Evolutionary conservation across 2,329 filamentous ascomycete species (phyloP).

Genomic region (Remersonia thermophila): DNA sequence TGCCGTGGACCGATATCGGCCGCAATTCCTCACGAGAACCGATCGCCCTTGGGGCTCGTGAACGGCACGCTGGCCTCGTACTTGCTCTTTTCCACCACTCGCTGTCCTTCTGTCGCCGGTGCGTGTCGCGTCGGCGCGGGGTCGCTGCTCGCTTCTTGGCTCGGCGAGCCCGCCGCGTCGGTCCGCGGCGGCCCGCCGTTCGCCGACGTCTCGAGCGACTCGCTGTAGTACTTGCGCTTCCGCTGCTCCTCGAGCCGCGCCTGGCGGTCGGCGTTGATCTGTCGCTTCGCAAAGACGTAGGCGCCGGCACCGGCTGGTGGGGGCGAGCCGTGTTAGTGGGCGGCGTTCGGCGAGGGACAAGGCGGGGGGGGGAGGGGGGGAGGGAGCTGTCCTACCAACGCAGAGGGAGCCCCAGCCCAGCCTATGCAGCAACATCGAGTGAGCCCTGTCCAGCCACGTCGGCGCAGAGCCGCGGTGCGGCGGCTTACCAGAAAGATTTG

Average conservation of each 20-base stretch:
- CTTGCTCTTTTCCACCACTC: conserved; percentile 49
- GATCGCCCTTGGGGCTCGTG: conserved; percentile 69
- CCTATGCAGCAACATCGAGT: conserved; percentile 36
- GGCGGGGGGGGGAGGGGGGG: background rate
- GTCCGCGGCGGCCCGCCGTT: conserved; percentile 43
- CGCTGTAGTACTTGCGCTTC: conserved; percentile 48
- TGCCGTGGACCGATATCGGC: no score
- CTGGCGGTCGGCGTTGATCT: conserved; percentile 82
- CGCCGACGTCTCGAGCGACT: conserved; percentile 39
- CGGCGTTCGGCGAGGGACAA: background rate
- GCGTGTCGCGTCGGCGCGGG: conserved; percentile 79
- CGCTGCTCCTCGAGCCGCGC: conserved; percentile 55
- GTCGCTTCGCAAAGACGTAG: conserved; percentile 91
- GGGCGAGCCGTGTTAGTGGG: conserved; percentile 10
- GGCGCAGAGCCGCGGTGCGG: conserved; percentile 6
- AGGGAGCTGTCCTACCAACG: conserved; percentile 43
- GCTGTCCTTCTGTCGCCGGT: conserved; percentile 55
- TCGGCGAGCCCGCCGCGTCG: conserved; percentile 49
- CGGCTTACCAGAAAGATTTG: conserved; percentile 52
- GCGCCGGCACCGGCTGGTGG: conserved; percentile 68
- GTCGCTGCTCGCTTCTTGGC: conserved; percentile 60
- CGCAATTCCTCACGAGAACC: conserved; percentile 53
- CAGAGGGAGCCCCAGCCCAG: conserved; percentile 86
- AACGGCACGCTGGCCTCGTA: conserved; percentile 74
- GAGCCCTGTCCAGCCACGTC: conserved; percentile 1